Evolutionary conservation across 495 filamentous ascomycete species (phyloP).

Genomic region (Darksidea phi): DNA sequence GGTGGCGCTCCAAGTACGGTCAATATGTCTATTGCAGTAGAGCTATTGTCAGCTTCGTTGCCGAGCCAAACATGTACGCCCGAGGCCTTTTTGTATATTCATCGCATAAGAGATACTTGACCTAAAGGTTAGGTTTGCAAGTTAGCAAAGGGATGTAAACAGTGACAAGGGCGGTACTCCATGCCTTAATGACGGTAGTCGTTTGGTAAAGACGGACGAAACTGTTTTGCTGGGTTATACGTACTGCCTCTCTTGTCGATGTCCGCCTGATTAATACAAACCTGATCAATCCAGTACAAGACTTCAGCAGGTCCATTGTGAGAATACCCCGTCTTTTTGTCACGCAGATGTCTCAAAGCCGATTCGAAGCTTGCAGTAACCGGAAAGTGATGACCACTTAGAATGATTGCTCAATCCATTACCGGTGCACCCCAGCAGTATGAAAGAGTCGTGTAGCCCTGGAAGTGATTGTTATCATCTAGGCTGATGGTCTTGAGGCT

Average conservation of each 20-base stretch:
- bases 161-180: too few species aligned
- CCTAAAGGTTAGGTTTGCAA: too few species aligned
- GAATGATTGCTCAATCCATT: neutral
- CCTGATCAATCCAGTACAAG: conserved; percentile 8
- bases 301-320: too few species aligned
- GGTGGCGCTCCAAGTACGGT: neutral
- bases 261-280: conserved; percentile 1
- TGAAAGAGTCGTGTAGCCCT: neutral
- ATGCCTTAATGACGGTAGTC: too few species aligned
- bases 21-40: neutral
- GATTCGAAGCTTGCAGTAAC: neutral
- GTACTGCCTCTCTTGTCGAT: neutral
- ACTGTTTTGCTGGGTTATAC: too few species aligned
- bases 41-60: conserved; percentile 5
- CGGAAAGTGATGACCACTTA: neutral
- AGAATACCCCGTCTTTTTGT: neutral
- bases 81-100: neutral
- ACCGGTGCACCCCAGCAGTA: conserved; percentile 3
- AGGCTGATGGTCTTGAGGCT: neutral
- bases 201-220: too few species aligned
- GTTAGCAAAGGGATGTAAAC: too few species aligned
- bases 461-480: neutral
- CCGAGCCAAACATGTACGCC: conserved; percentile 5
- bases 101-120: conserved; percentile 2
- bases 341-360: neutral